Evolutionary conservation across 1,139 yeast genomes (phyloP), one percentile per base, ranked within the genome.

Genomic region (Lodderomyces oxycetoniae): DNA sequence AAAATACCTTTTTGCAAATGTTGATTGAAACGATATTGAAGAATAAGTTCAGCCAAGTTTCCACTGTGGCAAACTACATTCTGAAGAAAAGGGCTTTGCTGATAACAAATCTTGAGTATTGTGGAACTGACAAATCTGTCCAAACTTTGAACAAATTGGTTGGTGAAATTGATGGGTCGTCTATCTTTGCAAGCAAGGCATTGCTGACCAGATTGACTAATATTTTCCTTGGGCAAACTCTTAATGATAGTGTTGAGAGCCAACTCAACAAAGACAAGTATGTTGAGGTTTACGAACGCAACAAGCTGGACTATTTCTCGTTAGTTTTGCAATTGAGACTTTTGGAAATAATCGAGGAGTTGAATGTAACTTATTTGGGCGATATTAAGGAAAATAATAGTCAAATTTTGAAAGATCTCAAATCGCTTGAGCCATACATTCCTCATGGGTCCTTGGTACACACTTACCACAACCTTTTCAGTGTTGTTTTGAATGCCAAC

Each of bases 261-360:
- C 9, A 24, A 6, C n/a, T 24, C 7, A 10, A 7, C 10, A 19
- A 19, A 19, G 48, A 52, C 28, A 59, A 58, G 34, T 65, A 55
- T 36, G 51, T 59, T 22, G 71, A 66, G 39, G 38, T 57, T 14
- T 53, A 45, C 29, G 54, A 55, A 27, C 5, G 19, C 9, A 14
- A 20, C 2, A 14, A 10, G 17, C 44, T 47, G 8, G 52, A 61
- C 38, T 52, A 55, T 23, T 67, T 56, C 38, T 53, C 48, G 1
- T 36, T 61, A 9, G 35, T 67, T 3, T 47, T 54, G 14, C 48
- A 57, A 19, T 67, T 71, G 71, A 59, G 73, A 47, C 34, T 66
- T 2, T 48, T 65, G 38, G 71, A 62, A 28, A 49, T 67, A 17
- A 42, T 59, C 11, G 57, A 63, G 38, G 59, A 60, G 36, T 52